Conservation (phyloP, 805 yeast species). For the Yarrowia sp. region DNA sequence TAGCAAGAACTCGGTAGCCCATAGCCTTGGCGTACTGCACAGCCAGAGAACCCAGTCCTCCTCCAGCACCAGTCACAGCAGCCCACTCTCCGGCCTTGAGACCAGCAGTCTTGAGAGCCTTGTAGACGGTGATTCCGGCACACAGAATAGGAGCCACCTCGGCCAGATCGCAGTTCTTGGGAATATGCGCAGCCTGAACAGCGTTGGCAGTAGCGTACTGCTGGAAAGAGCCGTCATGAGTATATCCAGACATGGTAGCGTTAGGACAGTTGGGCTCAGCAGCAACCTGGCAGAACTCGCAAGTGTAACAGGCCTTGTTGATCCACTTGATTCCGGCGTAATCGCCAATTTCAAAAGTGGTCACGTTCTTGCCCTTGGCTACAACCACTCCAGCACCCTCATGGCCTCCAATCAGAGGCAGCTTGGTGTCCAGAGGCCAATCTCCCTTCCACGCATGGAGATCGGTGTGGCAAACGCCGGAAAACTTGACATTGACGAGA, state of each 20-base stretch:
- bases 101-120: conserved; percentile 79
- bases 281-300: conserved; percentile 11
- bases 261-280: conserved; percentile 9
- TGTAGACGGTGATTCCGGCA: conserved; percentile 45
- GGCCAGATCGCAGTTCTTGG: conserved; percentile 1
- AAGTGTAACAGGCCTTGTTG: conserved; percentile 15
- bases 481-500: conserved; percentile 8
- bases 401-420: conserved; percentile 83
- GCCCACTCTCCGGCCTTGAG: conserved; percentile 72
- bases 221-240: conserved; percentile 7
- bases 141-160: not conserved
- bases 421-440: conserved; percentile 76
- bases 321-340: conserved; percentile 16
- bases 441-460: conserved; percentile 44
- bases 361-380: conserved; percentile 18
- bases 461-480: conserved; percentile 13
- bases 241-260: conserved; percentile 8
- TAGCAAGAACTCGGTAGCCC: conserved; percentile 70
- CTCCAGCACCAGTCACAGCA: conserved; percentile 75
- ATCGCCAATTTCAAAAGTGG: conserved; percentile 4
- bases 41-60: conserved; percentile 75
- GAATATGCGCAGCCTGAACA: conserved; percentile 5
- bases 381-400: conserved; percentile 92
- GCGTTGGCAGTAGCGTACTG: conserved; percentile 16
- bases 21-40: conserved; percentile 73